phyloP scores from a whole-genome alignment of 1,284 basidiomycete species.

The Cutaneotrichosporon spelunceum region DNA sequence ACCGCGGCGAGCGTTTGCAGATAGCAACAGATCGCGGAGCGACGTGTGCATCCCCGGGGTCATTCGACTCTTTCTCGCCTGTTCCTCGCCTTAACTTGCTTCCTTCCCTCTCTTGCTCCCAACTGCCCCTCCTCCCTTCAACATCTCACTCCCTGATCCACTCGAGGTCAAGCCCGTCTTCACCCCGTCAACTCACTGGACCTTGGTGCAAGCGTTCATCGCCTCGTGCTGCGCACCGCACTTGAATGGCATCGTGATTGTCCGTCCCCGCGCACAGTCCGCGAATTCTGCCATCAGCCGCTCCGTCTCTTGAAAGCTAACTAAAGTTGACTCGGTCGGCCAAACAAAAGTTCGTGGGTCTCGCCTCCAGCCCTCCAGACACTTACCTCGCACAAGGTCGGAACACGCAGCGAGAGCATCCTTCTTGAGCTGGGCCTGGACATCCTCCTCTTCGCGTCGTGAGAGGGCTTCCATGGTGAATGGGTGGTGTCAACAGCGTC shows the following conservation, averaged over 20 bases:
- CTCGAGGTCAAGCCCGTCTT: no score
- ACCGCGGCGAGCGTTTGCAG: background rate
- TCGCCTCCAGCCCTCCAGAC: background rate
- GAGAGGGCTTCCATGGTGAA: slow-evolving; percentile 73
- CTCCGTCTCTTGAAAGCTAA: background rate
- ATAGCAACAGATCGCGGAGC: no score
- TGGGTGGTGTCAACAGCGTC: background rate
- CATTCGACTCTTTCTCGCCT: background rate
- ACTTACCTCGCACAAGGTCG: slow-evolving; percentile 65
- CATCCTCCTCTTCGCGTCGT: slow-evolving; percentile 77
- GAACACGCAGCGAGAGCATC: slow-evolving; percentile 76
- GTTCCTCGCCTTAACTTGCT: background rate
- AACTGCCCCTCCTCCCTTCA: background rate
- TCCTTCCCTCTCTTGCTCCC: background rate
- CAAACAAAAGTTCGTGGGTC: background rate
- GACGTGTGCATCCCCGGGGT: no score
- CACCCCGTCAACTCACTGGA: slow-evolving; percentile 60
- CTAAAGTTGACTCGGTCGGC: background rate
- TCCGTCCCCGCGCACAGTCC: slow-evolving; percentile 73
- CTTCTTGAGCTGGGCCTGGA: slow-evolving; percentile 59
- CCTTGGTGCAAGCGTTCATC: slow-evolving; percentile 75
- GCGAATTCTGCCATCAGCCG: slow-evolving; percentile 65
- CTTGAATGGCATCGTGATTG: slow-evolving; percentile 76
- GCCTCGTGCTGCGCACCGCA: slow-evolving; percentile 67
- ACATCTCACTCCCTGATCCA: no score